phyloP scores from a whole-genome alignment of 495 filamentous ascomycete species.

The Podospora anserina region DNA sequence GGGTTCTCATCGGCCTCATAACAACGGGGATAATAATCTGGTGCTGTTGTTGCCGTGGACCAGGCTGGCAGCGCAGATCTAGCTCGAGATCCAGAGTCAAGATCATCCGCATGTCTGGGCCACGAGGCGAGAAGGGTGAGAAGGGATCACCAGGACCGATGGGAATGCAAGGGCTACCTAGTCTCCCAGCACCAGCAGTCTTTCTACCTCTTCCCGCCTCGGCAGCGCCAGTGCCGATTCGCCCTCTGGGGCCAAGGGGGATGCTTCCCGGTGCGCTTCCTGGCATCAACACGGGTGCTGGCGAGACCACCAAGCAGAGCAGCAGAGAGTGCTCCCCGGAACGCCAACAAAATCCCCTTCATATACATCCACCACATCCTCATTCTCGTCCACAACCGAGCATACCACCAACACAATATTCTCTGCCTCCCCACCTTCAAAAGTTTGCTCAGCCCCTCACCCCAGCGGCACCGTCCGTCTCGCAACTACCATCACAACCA shows the following conservation, averaged over 20 bases:
- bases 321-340: not conserved
- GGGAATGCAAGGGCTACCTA: not conserved
- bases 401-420: not conserved
- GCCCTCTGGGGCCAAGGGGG: not conserved
- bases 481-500: not conserved
- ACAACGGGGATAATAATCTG: not conserved
- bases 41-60: not conserved
- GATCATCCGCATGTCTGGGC: conserved; percentile 6
- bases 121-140: not conserved
- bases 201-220: not conserved
- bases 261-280: not conserved
- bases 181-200: not conserved
- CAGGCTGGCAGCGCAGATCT: not conserved
- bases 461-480: not conserved
- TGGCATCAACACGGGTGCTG: not conserved
- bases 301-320: not conserved
- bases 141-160: not conserved
- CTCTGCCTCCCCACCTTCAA: not conserved
- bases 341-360: not conserved
- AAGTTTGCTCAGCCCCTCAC: not conserved
- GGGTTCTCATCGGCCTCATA: not conserved
- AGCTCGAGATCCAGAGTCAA: not conserved
- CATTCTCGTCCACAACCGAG: not conserved
- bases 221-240: not conserved
- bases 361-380: not conserved